phyloP scores from a whole-genome alignment of 495 filamentous ascomycete species.

The Neurospora hispaniola region DNA sequence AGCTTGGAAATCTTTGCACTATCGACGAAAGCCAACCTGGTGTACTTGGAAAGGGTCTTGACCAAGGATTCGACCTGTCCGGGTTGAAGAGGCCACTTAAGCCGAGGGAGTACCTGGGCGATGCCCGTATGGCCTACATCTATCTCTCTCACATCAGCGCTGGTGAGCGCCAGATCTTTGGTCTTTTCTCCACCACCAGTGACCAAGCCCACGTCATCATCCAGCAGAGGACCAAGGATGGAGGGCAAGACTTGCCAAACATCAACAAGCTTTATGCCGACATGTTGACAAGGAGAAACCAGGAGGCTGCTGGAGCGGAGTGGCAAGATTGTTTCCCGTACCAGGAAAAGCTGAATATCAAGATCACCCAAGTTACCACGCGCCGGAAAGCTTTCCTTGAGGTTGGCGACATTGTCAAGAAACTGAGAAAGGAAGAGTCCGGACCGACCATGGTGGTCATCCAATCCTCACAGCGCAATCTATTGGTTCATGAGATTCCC shows the following conservation, averaged over 20 bases:
- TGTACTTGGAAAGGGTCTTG: constrained; percentile 84
- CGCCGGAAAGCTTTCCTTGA: constrained; percentile 80
- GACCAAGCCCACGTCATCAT: constrained; percentile 77
- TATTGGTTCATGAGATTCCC: constrained; percentile 76
- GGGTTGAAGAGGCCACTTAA: constrained; percentile 55
- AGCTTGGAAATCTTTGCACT: constrained; percentile 86
- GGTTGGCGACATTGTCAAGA: constrained; percentile 73
- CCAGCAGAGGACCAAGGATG: constrained; percentile 64
- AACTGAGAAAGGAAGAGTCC: constrained; percentile 71
- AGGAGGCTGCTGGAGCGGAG: constrained; percentile 53
- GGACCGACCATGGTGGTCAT: constrained; percentile 74
- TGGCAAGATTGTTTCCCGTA: constrained; percentile 79
- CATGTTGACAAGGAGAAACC: constrained; percentile 48
- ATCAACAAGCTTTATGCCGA: constrained; percentile 87
- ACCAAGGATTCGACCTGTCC: constrained; percentile 85
- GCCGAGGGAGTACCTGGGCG: constrained; percentile 61
- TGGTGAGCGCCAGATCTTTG: constrained; percentile 87
- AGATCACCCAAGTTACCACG: constrained; percentile 76
- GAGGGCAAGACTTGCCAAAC: constrained; percentile 73
- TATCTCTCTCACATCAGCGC: constrained; percentile 88
- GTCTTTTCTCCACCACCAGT: constrained; percentile 74
- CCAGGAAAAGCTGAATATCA: constrained; percentile 79
- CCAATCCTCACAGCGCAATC: constrained; percentile 75
- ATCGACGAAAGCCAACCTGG: constrained; percentile 86
- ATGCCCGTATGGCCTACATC: constrained; percentile 61